phyloP scores from a whole-genome alignment of 108 stramenopile genomes.

The Heterococcus sp. region DNA sequence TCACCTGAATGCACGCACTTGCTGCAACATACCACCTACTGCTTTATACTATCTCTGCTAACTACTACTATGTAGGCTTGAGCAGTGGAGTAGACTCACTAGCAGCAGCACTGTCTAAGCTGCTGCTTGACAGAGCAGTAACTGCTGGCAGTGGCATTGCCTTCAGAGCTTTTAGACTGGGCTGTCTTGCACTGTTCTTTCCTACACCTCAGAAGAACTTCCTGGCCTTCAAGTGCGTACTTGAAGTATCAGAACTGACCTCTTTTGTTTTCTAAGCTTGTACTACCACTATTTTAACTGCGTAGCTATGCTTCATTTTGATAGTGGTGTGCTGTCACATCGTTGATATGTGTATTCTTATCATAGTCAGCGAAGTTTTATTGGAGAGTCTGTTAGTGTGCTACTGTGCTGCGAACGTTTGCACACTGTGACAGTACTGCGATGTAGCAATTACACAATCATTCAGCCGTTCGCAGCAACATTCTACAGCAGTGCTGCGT shows the following conservation, averaged over 20 bases:
- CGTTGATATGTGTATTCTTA: slow-evolving; percentile 42
- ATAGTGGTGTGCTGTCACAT: slow-evolving; percentile 45
- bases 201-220: slow-evolving; percentile 13
- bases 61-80: too few relatives aligned
- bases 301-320: slow-evolving; percentile 31
- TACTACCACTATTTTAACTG: slow-evolving; percentile 40
- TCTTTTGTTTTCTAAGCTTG: slow-evolving; percentile 36
- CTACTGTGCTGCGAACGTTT: too few relatives aligned
- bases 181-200: slow-evolving; percentile 23
- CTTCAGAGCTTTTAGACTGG: slow-evolving; percentile 6
- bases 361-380: slow-evolving; percentile 33
- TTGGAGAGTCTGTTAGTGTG: slow-evolving; percentile 2
- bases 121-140: neutral
- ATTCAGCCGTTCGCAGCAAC: too few relatives aligned
- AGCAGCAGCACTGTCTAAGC: neutral
- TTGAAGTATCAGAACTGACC: too few relatives aligned
- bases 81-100: neutral
- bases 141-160: neutral
- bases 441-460: too few relatives aligned
- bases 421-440: too few relatives aligned
- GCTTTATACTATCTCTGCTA: too few relatives aligned
- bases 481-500: too few relatives aligned
- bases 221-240: slow-evolving; percentile 9
- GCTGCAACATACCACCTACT: too few relatives aligned
- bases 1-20: too few relatives aligned